phyloP scores from a whole-genome alignment of 306 rosid genomes.

The Benincasa hispida region DNA sequence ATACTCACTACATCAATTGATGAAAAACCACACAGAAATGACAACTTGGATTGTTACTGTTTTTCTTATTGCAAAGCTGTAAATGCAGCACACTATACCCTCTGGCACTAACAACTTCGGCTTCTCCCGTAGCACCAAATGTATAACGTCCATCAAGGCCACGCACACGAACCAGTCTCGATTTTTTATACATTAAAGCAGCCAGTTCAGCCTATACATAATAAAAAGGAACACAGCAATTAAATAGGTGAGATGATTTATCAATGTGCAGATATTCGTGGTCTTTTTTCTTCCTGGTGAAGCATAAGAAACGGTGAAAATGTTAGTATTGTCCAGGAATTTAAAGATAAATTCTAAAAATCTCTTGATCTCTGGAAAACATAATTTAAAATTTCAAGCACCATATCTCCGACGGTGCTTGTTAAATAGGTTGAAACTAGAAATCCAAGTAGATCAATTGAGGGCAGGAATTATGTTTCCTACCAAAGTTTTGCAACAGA shows the following conservation, averaged over 20 bases:
- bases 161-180: constrained; percentile 68
- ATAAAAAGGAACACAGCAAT: neutral
- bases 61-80: neutral
- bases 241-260: neutral
- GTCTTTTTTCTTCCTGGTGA: neutral
- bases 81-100: constrained; percentile 33
- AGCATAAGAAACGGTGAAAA: neutral
- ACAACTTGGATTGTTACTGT: neutral
- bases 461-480: neutral
- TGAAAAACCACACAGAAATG: neutral
- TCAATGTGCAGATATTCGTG: neutral
- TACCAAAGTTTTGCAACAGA: neutral
- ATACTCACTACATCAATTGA: neutral
- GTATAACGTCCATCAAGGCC: constrained; percentile 58
- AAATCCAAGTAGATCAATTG: neutral
- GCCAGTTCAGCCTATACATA: constrained; percentile 80
- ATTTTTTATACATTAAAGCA: constrained; percentile 68
- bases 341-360: neutral
- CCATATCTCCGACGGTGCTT: neutral
- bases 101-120: constrained; percentile 90
- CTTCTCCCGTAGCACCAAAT: constrained; percentile 67
- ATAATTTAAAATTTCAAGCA: neutral
- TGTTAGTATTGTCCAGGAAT: neutral
- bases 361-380: neutral
- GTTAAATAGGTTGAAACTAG: neutral